Conservation (phyloP, 495 filamentous ascomycete species). For the Aspergillus asperescens region DNA sequence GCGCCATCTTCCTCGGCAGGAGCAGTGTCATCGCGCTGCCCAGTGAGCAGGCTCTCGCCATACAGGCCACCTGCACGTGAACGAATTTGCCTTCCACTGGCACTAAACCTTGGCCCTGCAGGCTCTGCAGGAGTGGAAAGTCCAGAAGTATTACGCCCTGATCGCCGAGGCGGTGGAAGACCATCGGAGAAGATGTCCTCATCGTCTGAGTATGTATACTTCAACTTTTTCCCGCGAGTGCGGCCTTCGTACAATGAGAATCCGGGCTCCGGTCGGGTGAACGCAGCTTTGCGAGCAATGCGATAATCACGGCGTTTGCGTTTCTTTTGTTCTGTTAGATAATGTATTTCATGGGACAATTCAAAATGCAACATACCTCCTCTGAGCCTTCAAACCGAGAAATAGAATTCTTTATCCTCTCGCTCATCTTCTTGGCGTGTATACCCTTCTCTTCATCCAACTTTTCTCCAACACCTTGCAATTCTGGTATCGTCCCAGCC, state of each 20-base stretch:
- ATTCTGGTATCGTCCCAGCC: constrained; percentile 83
- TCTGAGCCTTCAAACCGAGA: constrained; percentile 94
- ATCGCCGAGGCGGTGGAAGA: constrained; percentile 57
- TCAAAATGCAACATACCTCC: constrained; percentile 52
- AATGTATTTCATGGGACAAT: constrained; percentile 19
- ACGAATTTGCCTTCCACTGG: constrained; percentile 83
- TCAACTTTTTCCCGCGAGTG: constrained; percentile 89
- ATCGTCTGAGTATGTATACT: constrained; percentile 92
- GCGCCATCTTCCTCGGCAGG: constrained; percentile 29
- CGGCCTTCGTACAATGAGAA: constrained; percentile 95
- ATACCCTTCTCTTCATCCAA: constrained; percentile 73
- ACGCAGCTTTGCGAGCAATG: constrained; percentile 76
- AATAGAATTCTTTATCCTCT: constrained; percentile 72
- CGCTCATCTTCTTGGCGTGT: constrained; percentile 68
- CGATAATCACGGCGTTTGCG: constrained; percentile 90
- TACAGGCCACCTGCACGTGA: constrained; percentile 71
- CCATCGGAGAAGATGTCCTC: constrained; percentile 75
- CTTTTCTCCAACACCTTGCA: constrained; percentile 66
- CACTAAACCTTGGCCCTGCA: constrained; percentile 73
- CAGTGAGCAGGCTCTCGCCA: constrained; percentile 62
- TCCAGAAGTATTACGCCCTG: constrained; percentile 63
- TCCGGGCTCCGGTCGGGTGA: constrained; percentile 79
- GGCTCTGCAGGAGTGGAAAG: constrained; percentile 65
- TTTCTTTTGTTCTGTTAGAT: constrained; percentile 53
- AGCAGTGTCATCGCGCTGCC: constrained; percentile 37